Evolutionary conservation across 2,329 filamentous ascomycete genomes (phyloP), one percentile per base, ranked within the genome.

Genomic region (Trichoderma endophyticum): DNA sequence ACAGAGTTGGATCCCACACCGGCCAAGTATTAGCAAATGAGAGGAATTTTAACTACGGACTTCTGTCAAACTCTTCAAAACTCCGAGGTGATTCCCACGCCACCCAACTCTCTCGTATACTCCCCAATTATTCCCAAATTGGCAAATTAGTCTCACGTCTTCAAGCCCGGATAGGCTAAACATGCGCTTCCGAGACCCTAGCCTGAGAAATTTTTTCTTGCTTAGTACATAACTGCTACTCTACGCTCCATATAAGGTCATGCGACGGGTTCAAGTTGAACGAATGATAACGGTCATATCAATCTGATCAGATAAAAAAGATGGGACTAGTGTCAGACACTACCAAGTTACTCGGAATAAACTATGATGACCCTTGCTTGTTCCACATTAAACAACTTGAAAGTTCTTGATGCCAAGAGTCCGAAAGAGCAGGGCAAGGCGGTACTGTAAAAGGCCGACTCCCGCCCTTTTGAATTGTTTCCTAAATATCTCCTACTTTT

Each of bases 251-350:
- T 54, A 32, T 51, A 51, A 65, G 36, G 43, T 51, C 26, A 65
- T 9, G 62, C 36, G 39, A 34, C 62, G 9, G 36, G 18, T 11
- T 63, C 34, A 43, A 63, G 18, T 18, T 21, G 39, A 51, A 51
- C 62, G 39, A 65, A 65, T 65, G 62, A 24, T 21, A 34, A n/a
- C 18, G 4, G 11, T 8, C n/a, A 24, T 65, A 65, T 65, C 62
- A 65, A 65, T 65, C 62, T 51, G 39, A 65, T 65, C 62, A 65
- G 62, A 65, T 65, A 65, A 65, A 8, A 51, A 65, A 32, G 18
- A 30, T 34, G 43, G 62, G 39, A n/a, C 26, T 51, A 1, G 39
- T 32, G 26, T 32, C 62, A 48, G 24, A 32, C 62, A 18, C 39
- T 64, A 21, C 21, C 21, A 21, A 21, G 21, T 21, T 21, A 64